These are phyloP conservation scores for Verticillium tricorpus DNA, from an alignment of 2,329 filamentous ascomycete genomes.

Conservation along the genomic window DNA sequence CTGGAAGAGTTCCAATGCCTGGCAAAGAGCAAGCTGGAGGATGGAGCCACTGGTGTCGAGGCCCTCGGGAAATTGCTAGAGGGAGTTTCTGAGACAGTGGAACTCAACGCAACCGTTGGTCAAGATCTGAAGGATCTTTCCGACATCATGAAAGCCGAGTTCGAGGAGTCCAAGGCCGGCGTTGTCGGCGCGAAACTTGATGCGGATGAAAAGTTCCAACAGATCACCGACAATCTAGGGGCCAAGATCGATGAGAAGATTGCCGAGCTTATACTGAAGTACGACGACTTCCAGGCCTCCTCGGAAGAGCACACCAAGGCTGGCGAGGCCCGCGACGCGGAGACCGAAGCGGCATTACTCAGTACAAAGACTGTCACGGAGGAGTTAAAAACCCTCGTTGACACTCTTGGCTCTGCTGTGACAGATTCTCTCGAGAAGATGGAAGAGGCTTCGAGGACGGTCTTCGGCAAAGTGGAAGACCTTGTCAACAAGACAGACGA, in stretches of 20 bases:
- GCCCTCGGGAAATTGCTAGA: constrained; percentile 67
- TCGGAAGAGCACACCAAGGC: constrained; percentile 71
- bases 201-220: constrained; percentile 69
- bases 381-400: constrained; percentile 80
- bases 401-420: constrained; percentile 76
- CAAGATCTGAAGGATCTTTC: constrained; percentile 68
- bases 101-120: constrained; percentile 50
- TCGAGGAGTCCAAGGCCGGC: constrained; percentile 79
- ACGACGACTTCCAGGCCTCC: constrained; percentile 75
- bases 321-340: constrained; percentile 67
- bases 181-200: constrained; percentile 79
- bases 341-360: constrained; percentile 69
- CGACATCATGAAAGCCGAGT: constrained; percentile 75
- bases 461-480: constrained; percentile 78
- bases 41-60: constrained; percentile 69
- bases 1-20: constrained; percentile 75
- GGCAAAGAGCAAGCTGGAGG: constrained; percentile 70
- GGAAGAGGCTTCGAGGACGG: constrained; percentile 80
- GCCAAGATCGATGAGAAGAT: constrained; percentile 62
- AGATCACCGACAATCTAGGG: constrained; percentile 48
- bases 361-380: constrained; percentile 77
- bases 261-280: constrained; percentile 75
- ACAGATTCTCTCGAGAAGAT: constrained; percentile 82
- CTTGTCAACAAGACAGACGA: constrained; percentile 73
- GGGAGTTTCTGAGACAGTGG: constrained; percentile 58